These are phyloP conservation scores for Microdochium trichocladiopsis DNA, from an alignment of 2,329 filamentous ascomycete genomes.

Conservation along the genomic window DNA sequence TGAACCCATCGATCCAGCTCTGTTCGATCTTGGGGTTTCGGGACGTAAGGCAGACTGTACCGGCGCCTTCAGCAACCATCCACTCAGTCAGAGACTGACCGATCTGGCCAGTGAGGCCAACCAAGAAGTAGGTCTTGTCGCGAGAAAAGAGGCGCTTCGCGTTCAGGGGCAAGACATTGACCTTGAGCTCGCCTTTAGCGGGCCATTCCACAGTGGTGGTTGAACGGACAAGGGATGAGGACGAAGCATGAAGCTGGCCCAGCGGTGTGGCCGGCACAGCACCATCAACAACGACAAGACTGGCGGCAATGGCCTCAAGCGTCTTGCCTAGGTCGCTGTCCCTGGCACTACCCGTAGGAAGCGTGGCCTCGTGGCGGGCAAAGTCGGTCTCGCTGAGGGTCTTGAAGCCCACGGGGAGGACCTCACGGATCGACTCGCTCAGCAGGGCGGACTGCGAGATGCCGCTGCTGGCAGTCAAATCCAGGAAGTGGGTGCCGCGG, in stretches of 20 bases:
- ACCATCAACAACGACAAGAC: neutral
- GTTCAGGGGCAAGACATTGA: constrained; percentile 17
- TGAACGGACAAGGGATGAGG: constrained; percentile 1
- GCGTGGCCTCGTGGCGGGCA: neutral
- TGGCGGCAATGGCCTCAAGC: neutral
- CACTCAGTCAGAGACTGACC: constrained; percentile 22
- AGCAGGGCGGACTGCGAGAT: neutral
- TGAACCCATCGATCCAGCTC: constrained; percentile 11
- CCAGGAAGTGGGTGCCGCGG: neutral
- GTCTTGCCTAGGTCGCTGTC: neutral
- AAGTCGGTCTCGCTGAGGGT: neutral
- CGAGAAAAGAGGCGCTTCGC: constrained; percentile 16
- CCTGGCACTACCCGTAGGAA: neutral
- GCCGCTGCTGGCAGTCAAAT: neutral
- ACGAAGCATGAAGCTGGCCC: neutral
- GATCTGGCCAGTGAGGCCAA: constrained; percentile 20
- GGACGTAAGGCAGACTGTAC: constrained; percentile 20
- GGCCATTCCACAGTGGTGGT: neutral
- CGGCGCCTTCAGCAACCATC: constrained; percentile 21
- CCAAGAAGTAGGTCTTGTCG: constrained; percentile 9
- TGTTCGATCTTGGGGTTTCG: constrained; percentile 18
- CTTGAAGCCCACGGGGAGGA: neutral
- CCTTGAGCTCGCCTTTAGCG: constrained; percentile 12
- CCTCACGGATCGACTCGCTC: neutral
- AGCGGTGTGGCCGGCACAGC: neutral